phyloP scores from a whole-genome alignment of 2,329 filamentous ascomycete genomes.

The Cryphonectria radicalis region DNA sequence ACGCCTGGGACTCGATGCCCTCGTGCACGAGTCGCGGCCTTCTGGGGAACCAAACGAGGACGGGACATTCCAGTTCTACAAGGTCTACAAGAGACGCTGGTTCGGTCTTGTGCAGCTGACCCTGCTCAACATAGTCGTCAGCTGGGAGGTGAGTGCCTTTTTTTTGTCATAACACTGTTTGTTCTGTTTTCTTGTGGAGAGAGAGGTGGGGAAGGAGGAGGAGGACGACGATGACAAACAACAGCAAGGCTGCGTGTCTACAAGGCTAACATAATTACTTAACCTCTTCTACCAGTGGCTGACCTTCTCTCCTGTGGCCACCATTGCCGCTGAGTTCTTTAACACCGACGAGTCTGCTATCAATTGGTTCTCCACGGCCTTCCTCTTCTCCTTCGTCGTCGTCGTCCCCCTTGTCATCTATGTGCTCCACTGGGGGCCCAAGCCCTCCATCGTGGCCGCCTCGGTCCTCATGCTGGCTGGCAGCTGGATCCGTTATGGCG shows the following conservation, averaged over 20 bases:
- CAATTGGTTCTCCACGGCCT: slow-evolving; percentile 91
- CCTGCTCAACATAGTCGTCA: slow-evolving; percentile 88
- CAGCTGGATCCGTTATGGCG: slow-evolving; percentile 90
- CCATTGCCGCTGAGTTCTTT: slow-evolving; percentile 76
- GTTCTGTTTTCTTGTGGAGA: background rate
- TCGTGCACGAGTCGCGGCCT: slow-evolving; percentile 16
- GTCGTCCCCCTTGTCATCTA: slow-evolving; percentile 75
- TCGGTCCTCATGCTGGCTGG: slow-evolving; percentile 77
- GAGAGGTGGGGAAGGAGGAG: too few species aligned
- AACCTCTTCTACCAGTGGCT: slow-evolving; percentile 68
- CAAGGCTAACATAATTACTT: slow-evolving; percentile 14
- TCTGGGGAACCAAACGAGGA: slow-evolving; percentile 15
- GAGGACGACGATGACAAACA: background rate
- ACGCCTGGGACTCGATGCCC: slow-evolving; percentile 20
- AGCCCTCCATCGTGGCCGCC: slow-evolving; percentile 73
- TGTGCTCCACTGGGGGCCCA: slow-evolving; percentile 79
- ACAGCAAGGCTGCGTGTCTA: background rate
- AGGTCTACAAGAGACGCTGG: slow-evolving; percentile 80
- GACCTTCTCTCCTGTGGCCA: slow-evolving; percentile 84
- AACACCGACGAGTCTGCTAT: slow-evolving; percentile 72
- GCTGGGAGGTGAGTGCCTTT: slow-evolving; percentile 80
- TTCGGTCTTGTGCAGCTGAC: slow-evolving; percentile 84
- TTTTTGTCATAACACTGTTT: background rate
- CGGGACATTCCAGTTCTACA: slow-evolving; percentile 34
- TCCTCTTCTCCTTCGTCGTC: slow-evolving; percentile 81